phyloP scores from a whole-genome alignment of 225 moss, liverwort and hornwort species.

The Takakia lepidozioides region DNA sequence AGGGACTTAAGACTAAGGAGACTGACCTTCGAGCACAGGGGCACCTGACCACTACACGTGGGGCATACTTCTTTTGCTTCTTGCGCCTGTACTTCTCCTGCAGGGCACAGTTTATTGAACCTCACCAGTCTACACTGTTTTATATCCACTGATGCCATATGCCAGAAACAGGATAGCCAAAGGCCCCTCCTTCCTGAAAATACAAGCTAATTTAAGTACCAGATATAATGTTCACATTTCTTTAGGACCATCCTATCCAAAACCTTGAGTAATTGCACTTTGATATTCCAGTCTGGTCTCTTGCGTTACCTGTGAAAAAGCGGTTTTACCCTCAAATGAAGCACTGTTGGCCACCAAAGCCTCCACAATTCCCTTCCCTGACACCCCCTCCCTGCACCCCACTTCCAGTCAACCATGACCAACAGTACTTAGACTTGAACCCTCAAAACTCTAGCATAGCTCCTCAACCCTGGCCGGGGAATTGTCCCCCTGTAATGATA shows the following conservation, averaged over 20 bases:
- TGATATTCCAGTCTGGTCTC: not conserved
- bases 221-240: slow-evolving; percentile 1
- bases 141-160: slow-evolving; percentile 1
- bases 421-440: slow-evolving; percentile 2
- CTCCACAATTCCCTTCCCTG: slow-evolving; percentile 82
- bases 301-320: slow-evolving; percentile 75
- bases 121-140: too few species aligned
- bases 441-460: not conserved
- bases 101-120: too few species aligned
- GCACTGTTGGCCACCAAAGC: slow-evolving; percentile 95
- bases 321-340: slow-evolving; percentile 82
- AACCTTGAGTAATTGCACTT: not conserved
- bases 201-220: not conserved
- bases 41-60: slow-evolving; percentile 70
- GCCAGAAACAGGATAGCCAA: not conserved
- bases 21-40: slow-evolving; percentile 85
- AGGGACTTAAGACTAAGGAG: too few species aligned
- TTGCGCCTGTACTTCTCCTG: slow-evolving; percentile 98
- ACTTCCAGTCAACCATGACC: slow-evolving; percentile 1
- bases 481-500: not conserved
- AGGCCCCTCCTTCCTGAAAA: not conserved
- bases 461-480: not conserved
- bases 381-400: slow-evolving; percentile 69
- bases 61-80: slow-evolving; percentile 98
- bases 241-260: not conserved